Evolutionary conservation across 2,329 filamentous ascomycete genomes (phyloP).

Genomic region (Aspergillus nomiae): DNA sequence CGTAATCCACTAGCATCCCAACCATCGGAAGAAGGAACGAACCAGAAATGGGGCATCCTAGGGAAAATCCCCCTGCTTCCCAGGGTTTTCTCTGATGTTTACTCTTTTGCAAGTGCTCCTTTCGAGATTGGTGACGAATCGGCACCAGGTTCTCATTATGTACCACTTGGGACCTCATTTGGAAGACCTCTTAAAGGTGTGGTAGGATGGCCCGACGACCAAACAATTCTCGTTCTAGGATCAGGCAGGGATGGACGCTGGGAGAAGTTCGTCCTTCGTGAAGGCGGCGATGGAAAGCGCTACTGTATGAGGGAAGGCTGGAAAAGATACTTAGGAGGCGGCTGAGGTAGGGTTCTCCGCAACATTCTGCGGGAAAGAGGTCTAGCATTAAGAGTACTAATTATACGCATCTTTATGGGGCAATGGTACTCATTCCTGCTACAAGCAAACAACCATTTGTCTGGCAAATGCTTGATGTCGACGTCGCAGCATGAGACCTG

Average conservation of each 20-base stretch:
- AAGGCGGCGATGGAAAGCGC: conserved; percentile 67
- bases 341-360: conserved; percentile 21
- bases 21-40: conserved; percentile 50
- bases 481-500: background rate
- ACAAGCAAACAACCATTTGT: background rate
- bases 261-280: conserved; percentile 80
- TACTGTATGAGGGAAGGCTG: conserved; percentile 73
- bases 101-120: conserved; percentile 77
- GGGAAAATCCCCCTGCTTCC: conserved; percentile 83
- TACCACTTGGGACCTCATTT: conserved; percentile 55
- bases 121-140: conserved; percentile 84
- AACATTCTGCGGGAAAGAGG: background rate
- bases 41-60: conserved; percentile 82
- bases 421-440: background rate
- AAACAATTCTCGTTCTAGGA: conserved; percentile 73
- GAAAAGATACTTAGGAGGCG: conserved; percentile 70
- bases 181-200: conserved; percentile 74
- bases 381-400: conserved; percentile 15
- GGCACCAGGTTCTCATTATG: conserved; percentile 41
- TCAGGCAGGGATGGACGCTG: conserved; percentile 79
- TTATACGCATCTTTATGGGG: conserved; percentile 3
- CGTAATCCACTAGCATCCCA: conserved; percentile 39
- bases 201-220: conserved; percentile 79
- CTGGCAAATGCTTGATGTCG: background rate
- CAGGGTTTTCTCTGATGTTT: conserved; percentile 82